These are phyloP conservation scores for Aspergillus alliaceus DNA, from an alignment of 2,329 filamentous ascomycete genomes.

Conservation along the genomic window DNA sequence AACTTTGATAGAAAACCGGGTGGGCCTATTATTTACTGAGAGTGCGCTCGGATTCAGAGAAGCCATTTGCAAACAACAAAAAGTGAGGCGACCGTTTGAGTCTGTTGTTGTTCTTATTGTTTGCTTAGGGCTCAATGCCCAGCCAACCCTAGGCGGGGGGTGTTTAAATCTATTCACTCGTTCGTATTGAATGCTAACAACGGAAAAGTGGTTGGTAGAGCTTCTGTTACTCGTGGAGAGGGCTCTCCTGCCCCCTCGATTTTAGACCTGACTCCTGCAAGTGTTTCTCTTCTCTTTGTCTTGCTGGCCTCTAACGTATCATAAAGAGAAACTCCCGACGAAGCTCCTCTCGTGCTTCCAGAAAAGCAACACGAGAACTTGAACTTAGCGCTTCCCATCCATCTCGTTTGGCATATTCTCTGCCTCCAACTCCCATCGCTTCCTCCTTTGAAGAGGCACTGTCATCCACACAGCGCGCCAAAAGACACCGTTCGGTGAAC, in stretches of 20 bases:
- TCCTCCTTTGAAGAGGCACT: slow-evolving; percentile 24
- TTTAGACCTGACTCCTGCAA: slow-evolving; percentile 15
- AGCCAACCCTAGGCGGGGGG: neutral
- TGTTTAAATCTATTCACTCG: neutral
- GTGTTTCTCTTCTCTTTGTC: slow-evolving; percentile 6
- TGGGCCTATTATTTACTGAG: neutral
- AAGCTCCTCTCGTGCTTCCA: slow-evolving; percentile 22
- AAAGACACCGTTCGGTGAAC: slow-evolving; percentile 15
- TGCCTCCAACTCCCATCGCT: slow-evolving; percentile 21
- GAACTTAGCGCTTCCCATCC: slow-evolving; percentile 12
- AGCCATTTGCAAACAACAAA: neutral
- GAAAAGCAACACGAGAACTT: slow-evolving; percentile 17
- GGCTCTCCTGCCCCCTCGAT: slow-evolving; percentile 16
- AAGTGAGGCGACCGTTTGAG: slow-evolving; percentile 1
- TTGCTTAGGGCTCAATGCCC: slow-evolving; percentile 7
- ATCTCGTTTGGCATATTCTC: slow-evolving; percentile 22
- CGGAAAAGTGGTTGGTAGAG: slow-evolving; percentile 19
- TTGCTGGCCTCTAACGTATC: neutral
- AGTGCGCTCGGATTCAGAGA: neutral
- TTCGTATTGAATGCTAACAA: slow-evolving; percentile 7
- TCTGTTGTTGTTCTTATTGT: neutral
- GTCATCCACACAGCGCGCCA: slow-evolving; percentile 20
- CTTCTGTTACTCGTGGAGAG: slow-evolving; percentile 18
- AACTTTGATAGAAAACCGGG: neutral
- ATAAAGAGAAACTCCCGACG: slow-evolving; percentile 14